These are phyloP conservation scores for Magnusiomyces tetraspermus DNA, from an alignment of 1,139 yeast species.

Conservation along the genomic window DNA sequence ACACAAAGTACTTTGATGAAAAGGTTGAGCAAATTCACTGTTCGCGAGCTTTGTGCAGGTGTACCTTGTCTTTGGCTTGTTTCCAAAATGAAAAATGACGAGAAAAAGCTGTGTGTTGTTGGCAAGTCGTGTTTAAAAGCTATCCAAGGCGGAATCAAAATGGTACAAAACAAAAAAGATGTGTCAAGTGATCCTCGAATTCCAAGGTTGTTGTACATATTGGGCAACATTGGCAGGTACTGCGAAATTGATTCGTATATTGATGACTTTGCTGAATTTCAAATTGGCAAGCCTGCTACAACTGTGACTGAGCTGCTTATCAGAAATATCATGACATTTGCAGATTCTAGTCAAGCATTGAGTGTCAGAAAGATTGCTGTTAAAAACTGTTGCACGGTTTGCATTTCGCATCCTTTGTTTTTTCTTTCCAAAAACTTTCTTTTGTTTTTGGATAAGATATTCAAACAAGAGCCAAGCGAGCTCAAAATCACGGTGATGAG, in stretches of 20 bases:
- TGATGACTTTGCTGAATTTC: conserved; percentile 35
- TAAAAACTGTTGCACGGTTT: conserved; percentile 47
- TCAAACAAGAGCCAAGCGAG: conserved; percentile 29
- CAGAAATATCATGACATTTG: conserved; percentile 47
- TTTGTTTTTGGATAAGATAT: conserved; percentile 44
- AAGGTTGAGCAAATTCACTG: conserved; percentile 49
- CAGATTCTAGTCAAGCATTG: conserved; percentile 31
- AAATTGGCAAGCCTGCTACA: conserved; percentile 37
- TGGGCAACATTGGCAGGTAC: conserved; percentile 62
- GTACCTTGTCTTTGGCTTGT: conserved; percentile 58
- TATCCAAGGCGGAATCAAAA: conserved; percentile 25
- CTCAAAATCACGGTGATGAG: conserved; percentile 45
- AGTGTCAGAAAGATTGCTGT: conserved; percentile 44
- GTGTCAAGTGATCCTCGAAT: conserved; percentile 38
- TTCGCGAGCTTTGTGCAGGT: conserved; percentile 55
- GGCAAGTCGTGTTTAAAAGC: conserved; percentile 48
- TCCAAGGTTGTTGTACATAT: conserved; percentile 47
- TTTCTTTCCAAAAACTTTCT: conserved; percentile 44
- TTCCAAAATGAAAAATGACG: conserved; percentile 39
- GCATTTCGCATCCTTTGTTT: conserved; percentile 52
- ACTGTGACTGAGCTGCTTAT: conserved; percentile 48
- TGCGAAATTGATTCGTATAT: conserved; percentile 48
- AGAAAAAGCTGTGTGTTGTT: conserved; percentile 47
- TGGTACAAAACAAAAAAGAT: conserved; percentile 24
- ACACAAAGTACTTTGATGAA: conserved; percentile 46